Percentiles rank a stretch among this genome's conserved stretches.
phyloP scores from a whole-genome alignment of 768 basidiomycete genomes.

The Hygrocybe coccinea region DNA sequence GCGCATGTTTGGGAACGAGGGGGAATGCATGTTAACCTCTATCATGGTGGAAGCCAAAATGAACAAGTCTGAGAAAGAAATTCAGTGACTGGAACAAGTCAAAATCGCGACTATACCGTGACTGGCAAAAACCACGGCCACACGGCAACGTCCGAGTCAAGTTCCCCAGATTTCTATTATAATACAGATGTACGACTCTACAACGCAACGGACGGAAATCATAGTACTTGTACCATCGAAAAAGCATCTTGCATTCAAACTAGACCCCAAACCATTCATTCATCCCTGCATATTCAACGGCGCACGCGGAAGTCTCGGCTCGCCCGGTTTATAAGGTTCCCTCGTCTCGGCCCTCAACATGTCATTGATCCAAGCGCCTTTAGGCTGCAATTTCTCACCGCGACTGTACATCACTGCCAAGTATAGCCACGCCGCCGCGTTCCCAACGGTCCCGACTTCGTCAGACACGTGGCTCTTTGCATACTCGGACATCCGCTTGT shows the following conservation, averaged over 20 bases:
- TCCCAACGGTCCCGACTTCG: constrained; percentile 81
- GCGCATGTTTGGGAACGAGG: constrained; percentile 37
- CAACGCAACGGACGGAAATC: no score
- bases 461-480: constrained; percentile 76
- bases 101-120: no score
- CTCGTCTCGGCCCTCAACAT: constrained; percentile 70
- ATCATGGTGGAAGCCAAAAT: constrained; percentile 32
- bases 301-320: constrained; percentile 67
- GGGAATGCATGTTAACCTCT: constrained; percentile 54
- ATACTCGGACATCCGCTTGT: constrained; percentile 57
- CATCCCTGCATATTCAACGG: constrained; percentile 55
- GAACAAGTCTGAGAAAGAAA: no score
- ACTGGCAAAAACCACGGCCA: neutral
- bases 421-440: constrained; percentile 57
- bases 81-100: neutral
- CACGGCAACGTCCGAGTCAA: neutral
- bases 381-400: constrained; percentile 71
- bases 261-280: constrained; percentile 14
- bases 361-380: constrained; percentile 84
- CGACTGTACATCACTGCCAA: constrained; percentile 77
- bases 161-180: neutral
- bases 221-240: no score
- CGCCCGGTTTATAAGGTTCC: constrained; percentile 59
- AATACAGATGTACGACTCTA: no score
- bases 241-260: no score